Evolutionary conservation across 345 rosid genomes (phyloP).

Genomic region (Orychophragmus violaceus): DNA sequence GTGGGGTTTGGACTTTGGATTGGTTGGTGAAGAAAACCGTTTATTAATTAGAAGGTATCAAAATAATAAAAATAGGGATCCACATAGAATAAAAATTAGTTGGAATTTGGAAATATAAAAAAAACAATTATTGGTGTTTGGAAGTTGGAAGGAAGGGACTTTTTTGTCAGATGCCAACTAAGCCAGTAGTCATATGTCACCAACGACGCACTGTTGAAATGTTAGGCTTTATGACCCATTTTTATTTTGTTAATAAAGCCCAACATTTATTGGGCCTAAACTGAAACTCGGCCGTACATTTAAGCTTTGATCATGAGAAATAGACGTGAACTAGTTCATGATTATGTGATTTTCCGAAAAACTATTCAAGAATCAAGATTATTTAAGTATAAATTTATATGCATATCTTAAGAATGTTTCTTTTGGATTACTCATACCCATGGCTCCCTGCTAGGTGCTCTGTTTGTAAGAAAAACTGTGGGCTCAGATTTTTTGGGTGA

Average conservation of each 20-base stretch:
- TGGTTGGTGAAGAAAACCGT: not conserved
- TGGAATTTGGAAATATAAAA: not conserved
- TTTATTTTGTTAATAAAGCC: not conserved
- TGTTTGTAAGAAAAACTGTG: too few relatives aligned
- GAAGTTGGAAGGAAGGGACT: not conserved
- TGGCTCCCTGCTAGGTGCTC: too few relatives aligned
- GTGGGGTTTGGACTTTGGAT: not conserved
- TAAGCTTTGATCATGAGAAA: not conserved
- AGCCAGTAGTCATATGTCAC: not conserved
- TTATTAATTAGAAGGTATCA: not conserved
- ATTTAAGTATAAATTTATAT: not conserved
- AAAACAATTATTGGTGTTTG: not conserved
- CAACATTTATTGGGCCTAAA: not conserved
- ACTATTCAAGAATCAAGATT: not conserved
- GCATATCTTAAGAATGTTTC: too few relatives aligned
- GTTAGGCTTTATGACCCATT: not conserved
- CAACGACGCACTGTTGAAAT: too few relatives aligned
- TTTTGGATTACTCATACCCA: too few relatives aligned
- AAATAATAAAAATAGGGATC: conserved; percentile 4
- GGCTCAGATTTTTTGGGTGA: too few relatives aligned
- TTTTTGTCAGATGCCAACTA: conserved; percentile 6
- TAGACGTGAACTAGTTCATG: not conserved
- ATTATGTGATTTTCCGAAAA: not conserved
- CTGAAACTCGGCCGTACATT: not conserved
- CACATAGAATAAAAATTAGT: not conserved